phyloP scores from a whole-genome alignment of 2,329 filamentous ascomycete genomes.

The Acrodontium crateriforme region DNA sequence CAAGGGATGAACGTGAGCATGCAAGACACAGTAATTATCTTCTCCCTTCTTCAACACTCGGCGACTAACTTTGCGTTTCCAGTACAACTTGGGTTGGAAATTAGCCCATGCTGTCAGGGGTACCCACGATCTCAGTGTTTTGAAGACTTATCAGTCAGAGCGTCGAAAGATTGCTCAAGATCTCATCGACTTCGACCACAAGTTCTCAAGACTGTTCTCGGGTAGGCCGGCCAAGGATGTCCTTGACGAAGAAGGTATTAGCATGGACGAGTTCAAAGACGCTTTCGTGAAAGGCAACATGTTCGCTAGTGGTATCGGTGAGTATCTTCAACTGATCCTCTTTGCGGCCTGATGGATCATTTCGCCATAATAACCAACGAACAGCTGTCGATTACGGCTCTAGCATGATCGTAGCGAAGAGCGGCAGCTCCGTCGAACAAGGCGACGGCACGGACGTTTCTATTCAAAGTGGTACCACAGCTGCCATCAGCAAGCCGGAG shows the following conservation, averaged over 20 bases:
- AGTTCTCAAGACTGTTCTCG: constrained; percentile 34
- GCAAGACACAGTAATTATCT: too few relatives aligned
- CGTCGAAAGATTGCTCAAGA: constrained; percentile 48
- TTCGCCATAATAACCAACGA: background rate
- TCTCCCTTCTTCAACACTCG: too few relatives aligned
- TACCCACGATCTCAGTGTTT: constrained; percentile 19
- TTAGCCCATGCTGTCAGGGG: constrained; percentile 33
- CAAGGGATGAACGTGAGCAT: constrained; percentile 63
- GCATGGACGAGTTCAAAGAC: constrained; percentile 48
- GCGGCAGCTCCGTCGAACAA: constrained; percentile 29
- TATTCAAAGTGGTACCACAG: constrained; percentile 18
- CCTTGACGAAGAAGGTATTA: constrained; percentile 43
- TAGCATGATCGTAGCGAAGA: constrained; percentile 43
- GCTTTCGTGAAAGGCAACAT: constrained; percentile 46
- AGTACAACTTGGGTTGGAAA: constrained; percentile 47
- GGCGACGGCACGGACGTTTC: constrained; percentile 36
- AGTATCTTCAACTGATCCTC: too few relatives aligned
- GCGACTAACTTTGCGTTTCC: too few relatives aligned
- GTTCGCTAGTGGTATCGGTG: constrained; percentile 43
- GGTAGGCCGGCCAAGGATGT: constrained; percentile 21
- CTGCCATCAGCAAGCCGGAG: too few relatives aligned
- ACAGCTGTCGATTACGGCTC: constrained; percentile 45
- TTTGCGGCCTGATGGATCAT: constrained; percentile 1
- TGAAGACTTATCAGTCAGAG: constrained; percentile 40
- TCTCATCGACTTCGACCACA: constrained; percentile 44